These are phyloP conservation scores for Arabidopsis lyrata DNA, from an alignment of 441 rosid species.

Conservation along the genomic window DNA sequence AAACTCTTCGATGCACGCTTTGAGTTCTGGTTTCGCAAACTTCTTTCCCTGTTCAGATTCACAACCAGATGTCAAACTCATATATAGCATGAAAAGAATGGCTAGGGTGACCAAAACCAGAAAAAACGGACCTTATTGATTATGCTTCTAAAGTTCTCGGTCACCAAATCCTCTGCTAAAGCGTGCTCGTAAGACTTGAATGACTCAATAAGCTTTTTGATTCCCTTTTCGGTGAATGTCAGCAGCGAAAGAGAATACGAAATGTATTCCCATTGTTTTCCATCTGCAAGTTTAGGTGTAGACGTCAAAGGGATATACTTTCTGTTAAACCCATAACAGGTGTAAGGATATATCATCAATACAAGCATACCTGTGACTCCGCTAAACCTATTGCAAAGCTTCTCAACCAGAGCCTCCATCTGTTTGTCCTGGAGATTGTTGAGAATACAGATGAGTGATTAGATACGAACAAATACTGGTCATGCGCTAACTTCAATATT, in stretches of 20 bases:
- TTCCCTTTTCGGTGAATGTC: conserved; percentile 94
- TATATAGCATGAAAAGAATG: conserved; percentile 16
- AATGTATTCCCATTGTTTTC: conserved; percentile 89
- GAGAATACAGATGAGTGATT: conserved; percentile 31
- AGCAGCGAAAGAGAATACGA: conserved; percentile 96
- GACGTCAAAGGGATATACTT: conserved; percentile 24
- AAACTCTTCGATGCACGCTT: conserved; percentile 90
- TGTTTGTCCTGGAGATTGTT: conserved; percentile 79
- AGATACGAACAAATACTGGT: conserved; percentile 27
- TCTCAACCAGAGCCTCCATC: conserved; percentile 98
- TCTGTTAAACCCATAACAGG: conserved; percentile 15
- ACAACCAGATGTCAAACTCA: conserved; percentile 36
- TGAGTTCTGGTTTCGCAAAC: conserved; percentile 95
- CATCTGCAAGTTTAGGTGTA: conserved; percentile 64
- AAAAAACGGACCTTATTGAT: conserved; percentile 76
- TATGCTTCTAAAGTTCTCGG: conserved; percentile 91
- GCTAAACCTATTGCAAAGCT: conserved; percentile 95
- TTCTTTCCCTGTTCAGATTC: conserved; percentile 78
- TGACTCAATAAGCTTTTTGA: conserved; percentile 86
- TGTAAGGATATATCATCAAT: conserved; percentile 11
- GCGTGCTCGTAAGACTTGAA: conserved; percentile 90
- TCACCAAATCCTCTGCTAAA: conserved; percentile 81
- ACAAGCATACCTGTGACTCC: conserved; percentile 83
- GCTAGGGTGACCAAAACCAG: conserved; percentile 23
- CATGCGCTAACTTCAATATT: conserved; percentile 25